phyloP scores from a whole-genome alignment of 257 asterid species.

The Solanum arcanum region DNA sequence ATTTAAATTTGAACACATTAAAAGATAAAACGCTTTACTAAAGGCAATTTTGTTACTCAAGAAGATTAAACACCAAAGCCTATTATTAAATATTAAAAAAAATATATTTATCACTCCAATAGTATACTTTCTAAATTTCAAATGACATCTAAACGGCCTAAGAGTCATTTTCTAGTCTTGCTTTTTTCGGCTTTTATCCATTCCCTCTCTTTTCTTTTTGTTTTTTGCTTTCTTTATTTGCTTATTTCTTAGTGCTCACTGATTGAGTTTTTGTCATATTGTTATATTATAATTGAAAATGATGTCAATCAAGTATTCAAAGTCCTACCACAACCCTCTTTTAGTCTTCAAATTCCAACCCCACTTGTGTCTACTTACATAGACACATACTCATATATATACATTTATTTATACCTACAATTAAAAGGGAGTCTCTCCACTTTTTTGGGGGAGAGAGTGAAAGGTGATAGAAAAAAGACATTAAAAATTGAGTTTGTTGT shows the following conservation, averaged over 20 bases:
- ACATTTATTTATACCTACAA: neutral
- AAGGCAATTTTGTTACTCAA: neutral
- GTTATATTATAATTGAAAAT: neutral
- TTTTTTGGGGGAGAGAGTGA: no score
- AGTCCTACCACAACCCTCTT: neutral
- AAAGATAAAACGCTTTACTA: no score
- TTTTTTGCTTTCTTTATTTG: neutral
- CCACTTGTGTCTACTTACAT: neutral
- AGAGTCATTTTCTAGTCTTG: neutral
- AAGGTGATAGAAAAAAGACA: no score
- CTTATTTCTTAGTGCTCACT: neutral
- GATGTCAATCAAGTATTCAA: neutral
- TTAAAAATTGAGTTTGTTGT: no score
- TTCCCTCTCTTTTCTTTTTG: neutral
- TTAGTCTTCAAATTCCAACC: neutral
- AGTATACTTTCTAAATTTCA: neutral
- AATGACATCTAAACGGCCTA: neutral
- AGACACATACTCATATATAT: neutral
- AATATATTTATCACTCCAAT: neutral
- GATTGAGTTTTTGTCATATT: neutral
- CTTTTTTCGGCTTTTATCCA: neutral
- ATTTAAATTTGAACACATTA: no score
- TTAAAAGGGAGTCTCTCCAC: neutral
- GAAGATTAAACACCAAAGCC: neutral
- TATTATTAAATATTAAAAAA: no score